These are phyloP conservation scores for Gardenia jasminoides DNA, from an alignment of 257 asterid species.

Conservation along the genomic window DNA sequence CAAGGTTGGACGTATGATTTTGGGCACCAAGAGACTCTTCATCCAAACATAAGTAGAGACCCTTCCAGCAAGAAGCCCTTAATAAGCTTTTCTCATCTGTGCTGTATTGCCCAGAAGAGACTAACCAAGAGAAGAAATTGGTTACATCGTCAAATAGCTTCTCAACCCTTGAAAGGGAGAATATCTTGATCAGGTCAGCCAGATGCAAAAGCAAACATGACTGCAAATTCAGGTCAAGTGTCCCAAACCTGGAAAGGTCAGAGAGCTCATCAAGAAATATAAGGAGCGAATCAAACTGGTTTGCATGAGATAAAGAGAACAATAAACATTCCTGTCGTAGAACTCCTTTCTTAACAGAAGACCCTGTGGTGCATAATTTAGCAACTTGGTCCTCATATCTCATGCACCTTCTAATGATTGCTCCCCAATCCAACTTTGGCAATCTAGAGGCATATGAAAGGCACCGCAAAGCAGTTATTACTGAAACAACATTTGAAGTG, in stretches of 20 bases:
- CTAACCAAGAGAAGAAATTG: slow-evolving; percentile 48
- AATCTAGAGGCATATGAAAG: slow-evolving; percentile 77
- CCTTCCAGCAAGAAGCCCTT: slow-evolving; percentile 90
- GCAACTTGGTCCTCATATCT: slow-evolving; percentile 62
- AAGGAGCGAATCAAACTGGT: slow-evolving; percentile 67
- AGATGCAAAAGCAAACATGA: slow-evolving; percentile 63
- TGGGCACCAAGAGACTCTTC: slow-evolving; percentile 43
- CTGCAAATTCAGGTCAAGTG: slow-evolving; percentile 82
- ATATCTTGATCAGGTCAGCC: slow-evolving; percentile 62
- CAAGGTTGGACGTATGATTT: slow-evolving; percentile 48
- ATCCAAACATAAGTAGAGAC: slow-evolving; percentile 61
- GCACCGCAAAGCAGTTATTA: slow-evolving; percentile 61
- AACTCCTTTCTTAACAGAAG: slow-evolving; percentile 44
- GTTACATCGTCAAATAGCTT: slow-evolving; percentile 73
- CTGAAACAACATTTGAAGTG: slow-evolving; percentile 38
- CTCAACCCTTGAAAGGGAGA: slow-evolving; percentile 63
- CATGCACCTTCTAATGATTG: slow-evolving; percentile 72
- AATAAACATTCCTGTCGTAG: slow-evolving; percentile 77
- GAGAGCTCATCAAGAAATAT: slow-evolving; percentile 78
- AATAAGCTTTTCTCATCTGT: slow-evolving; percentile 47
- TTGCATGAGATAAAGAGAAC: slow-evolving; percentile 71
- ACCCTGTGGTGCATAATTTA: slow-evolving; percentile 34
- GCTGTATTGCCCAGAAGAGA: slow-evolving; percentile 46
- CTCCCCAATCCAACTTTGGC: slow-evolving; percentile 85
- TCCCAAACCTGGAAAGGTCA: slow-evolving; percentile 69